phyloP scores from a whole-genome alignment of 2,329 filamentous ascomycete genomes.

The Epichloe sylvatica region DNA sequence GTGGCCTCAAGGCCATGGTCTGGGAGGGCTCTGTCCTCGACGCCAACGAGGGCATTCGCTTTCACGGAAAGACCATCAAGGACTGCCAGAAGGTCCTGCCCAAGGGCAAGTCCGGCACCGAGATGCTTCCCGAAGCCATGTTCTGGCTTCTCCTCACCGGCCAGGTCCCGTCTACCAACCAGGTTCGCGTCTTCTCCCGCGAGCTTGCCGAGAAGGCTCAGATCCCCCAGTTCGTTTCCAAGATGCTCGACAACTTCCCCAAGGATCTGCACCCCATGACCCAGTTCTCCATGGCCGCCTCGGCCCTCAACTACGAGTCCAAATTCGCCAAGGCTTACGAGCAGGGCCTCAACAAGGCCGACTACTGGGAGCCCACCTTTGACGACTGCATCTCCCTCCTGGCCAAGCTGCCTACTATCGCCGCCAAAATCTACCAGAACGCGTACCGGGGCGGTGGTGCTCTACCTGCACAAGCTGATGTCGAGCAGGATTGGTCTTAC shows the following conservation, averaged over 20 bases:
- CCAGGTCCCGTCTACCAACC: conserved; percentile 67
- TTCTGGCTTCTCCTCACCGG: conserved; percentile 97
- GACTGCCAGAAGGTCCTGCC: conserved; percentile 90
- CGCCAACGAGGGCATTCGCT: conserved; percentile 91
- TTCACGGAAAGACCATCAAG: conserved; percentile 95
- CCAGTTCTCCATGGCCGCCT: conserved; percentile 88
- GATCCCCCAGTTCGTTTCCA: conserved; percentile 69
- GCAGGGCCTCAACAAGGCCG: conserved; percentile 78
- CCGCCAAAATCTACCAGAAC: conserved; percentile 95
- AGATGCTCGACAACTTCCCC: conserved; percentile 84
- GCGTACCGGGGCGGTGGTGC: conserved; percentile 62
- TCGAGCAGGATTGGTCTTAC: conserved; percentile 90
- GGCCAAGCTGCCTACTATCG: conserved; percentile 91
- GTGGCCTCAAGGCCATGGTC: conserved; percentile 92
- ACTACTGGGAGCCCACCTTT: conserved; percentile 98
- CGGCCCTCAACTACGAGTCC: conserved; percentile 88
- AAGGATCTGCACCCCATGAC: conserved; percentile 94
- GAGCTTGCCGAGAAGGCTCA: conserved; percentile 77
- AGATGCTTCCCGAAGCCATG: conserved; percentile 98
- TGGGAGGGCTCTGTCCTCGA: conserved; percentile 98
- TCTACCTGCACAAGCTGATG: conserved; percentile 62
- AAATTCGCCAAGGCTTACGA: conserved; percentile 90
- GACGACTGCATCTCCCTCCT: conserved; percentile 89
- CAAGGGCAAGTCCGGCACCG: conserved; percentile 80
- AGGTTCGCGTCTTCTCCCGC: conserved; percentile 69